Evolutionary conservation across 2,329 filamentous ascomycete species (phyloP), one percentile per base, ranked within the genome.

Genomic region (Chalara sp.): DNA sequence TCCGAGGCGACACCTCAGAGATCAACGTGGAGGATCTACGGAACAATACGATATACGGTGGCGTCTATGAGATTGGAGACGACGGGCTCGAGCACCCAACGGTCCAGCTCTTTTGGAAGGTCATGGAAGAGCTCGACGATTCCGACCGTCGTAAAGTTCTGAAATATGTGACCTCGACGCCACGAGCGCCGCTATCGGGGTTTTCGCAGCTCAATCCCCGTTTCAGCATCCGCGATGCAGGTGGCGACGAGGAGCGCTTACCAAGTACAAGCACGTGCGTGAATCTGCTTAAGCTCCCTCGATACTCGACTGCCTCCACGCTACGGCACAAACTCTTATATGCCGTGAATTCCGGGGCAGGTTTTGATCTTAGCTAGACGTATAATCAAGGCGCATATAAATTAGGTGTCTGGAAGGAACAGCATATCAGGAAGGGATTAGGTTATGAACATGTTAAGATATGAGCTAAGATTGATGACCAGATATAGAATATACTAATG

Each of bases 221-320:
- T 39, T 99, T 99, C 67, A 92, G 84, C 63, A 97, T 99, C 56
- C 75, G 93, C 5, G 93, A 99, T 68, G 84, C 83, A 1, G 87
- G 88, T 5, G 72, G 72, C 30, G 89, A 95, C 63, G 79, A 92
- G 68, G 78, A 81, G 45, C 76, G 93, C 52, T 71, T 96, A 56
- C 93, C 93, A 2, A 97, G 89, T 65, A 90, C 93, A 13, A 96
- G 91, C 65, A 99, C 93, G 0, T 99, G 93, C 62, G 89, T 97
- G 31, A 99, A 99, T 66, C 67, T 99, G 59, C 71, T 99, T 45
- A 99, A 99, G 73, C 70, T 99, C 58, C 93, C 93, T 6, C 81
- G 84, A 57, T 99, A 97, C 68, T 78, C 69, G 45, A 81, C 75
- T 33, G 80, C 83, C 56, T 68, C 72, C 53, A 77, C 74, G 31